Conservation (phyloP, 129 eudicot species). For the Sambucus nigra region DNA sequence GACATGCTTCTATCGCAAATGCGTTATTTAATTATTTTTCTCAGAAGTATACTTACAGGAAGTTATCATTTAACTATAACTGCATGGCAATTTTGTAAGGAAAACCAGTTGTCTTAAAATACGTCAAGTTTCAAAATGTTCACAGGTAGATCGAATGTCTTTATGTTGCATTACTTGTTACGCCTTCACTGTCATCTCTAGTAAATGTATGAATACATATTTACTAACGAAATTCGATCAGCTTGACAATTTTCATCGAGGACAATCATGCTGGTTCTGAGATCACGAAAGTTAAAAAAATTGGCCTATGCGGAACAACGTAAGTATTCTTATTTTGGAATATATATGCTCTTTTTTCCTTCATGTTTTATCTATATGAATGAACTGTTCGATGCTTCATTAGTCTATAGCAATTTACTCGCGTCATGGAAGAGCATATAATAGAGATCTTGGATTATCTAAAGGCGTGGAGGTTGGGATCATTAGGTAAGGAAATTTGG, state of each 20-base stretch:
- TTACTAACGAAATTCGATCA: conserved; percentile 24
- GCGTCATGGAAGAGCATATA: not conserved
- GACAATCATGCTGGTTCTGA: conserved; percentile 92
- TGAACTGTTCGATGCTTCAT: no score
- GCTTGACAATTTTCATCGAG: conserved; percentile 90
- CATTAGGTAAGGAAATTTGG: no score
- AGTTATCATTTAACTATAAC: not conserved
- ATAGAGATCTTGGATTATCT: no score
- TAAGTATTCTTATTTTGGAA: conserved; percentile 29
- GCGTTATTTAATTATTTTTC: not conserved
- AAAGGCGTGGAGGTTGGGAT: no score
- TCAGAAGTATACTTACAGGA: not conserved
- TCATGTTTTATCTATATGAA: no score
- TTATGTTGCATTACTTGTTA: not conserved
- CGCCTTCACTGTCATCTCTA: not conserved
- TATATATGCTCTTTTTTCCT: not conserved
- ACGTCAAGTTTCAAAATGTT: conserved; percentile 95
- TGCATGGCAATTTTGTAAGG: conserved; percentile 34
- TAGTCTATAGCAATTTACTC: no score
- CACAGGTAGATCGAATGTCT: conserved; percentile 47
- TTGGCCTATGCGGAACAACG: conserved; percentile 81
- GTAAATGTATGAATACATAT: not conserved
- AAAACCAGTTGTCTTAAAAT: conserved; percentile 74
- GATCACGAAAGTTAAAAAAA: conserved; percentile 72
- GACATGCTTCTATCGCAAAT: no score